Evolutionary conservation across 1,139 yeast genomes (phyloP).

Genomic region (Protomyces macrosporus): DNA sequence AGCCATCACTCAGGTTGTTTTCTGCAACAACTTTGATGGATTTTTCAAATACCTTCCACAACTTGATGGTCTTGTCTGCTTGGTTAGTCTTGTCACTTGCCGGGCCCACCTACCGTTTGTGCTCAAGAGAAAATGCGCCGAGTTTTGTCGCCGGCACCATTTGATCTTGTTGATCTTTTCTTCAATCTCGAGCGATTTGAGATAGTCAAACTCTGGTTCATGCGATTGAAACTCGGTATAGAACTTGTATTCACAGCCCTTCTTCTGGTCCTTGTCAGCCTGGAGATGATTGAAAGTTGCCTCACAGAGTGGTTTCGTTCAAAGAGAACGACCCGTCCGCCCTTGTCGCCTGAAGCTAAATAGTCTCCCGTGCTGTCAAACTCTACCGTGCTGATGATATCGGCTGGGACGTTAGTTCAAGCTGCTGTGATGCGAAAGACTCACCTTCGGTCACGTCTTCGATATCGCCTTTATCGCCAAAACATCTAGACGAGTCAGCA

Average conservation of each 20-base stretch:
- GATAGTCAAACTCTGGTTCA: conserved; percentile 96
- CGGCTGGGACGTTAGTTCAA: conserved; percentile 48
- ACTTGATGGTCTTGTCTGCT: conserved; percentile 84
- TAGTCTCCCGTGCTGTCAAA: conserved; percentile 93
- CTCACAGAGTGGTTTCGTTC: conserved; percentile 65
- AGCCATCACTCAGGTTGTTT: conserved; percentile 62
- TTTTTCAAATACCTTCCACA: conserved; percentile 94
- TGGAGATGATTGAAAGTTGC: neutral
- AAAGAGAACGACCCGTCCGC: conserved; percentile 94
- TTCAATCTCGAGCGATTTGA: conserved; percentile 92
- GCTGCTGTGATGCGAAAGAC: neutral
- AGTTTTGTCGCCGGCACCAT: conserved; percentile 86
- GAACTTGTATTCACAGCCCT: conserved; percentile 89
- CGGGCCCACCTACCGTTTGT: conserved; percentile 52
- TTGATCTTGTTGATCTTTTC: conserved; percentile 96
- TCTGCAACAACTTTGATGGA: conserved; percentile 88
- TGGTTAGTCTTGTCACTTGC: neutral
- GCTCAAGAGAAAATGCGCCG: conserved; percentile 79
- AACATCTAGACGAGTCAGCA: conserved; percentile 49
- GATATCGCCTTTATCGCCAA: conserved; percentile 97
- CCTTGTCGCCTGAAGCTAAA: conserved; percentile 96
- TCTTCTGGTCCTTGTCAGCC: conserved; percentile 42
- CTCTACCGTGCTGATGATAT: conserved; percentile 93
- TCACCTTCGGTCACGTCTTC: conserved; percentile 76
- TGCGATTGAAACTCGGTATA: conserved; percentile 97